phyloP scores from a whole-genome alignment of 257 asterid species.

The Mitragyna speciosa region DNA sequence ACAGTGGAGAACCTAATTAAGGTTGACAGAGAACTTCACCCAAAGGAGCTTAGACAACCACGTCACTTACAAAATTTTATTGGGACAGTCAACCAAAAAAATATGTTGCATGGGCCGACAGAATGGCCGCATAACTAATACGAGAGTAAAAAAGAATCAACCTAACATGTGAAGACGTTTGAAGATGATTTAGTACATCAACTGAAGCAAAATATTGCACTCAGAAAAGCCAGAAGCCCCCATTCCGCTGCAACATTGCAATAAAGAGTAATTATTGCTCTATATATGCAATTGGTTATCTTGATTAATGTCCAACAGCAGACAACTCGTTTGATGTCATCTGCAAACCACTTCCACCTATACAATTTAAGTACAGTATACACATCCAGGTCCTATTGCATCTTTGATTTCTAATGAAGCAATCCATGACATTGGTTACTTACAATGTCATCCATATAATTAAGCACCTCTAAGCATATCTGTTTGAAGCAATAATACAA shows the following conservation, averaged over 20 bases:
- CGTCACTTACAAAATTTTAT: background rate
- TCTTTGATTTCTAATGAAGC: background rate
- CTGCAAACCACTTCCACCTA: background rate
- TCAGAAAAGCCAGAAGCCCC: background rate
- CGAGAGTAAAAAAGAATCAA: background rate
- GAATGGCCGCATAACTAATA: background rate
- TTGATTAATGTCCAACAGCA: background rate
- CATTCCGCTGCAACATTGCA: background rate
- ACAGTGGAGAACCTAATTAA: too few relatives aligned
- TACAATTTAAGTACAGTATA: slow-evolving; percentile 3
- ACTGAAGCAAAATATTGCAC: background rate
- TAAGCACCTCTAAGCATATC: background rate
- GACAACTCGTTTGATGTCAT: slow-evolving; percentile 6
- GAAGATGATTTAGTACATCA: background rate
- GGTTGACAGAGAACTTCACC: background rate
- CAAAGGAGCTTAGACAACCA: background rate
- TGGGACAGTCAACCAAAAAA: too few relatives aligned
- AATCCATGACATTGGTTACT: background rate
- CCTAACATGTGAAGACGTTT: background rate
- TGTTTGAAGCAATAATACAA: background rate
- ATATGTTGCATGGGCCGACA: too few relatives aligned
- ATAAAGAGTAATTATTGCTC: background rate
- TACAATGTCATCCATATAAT: background rate
- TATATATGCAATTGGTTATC: slow-evolving; percentile 8
- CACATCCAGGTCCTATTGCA: background rate